Evolutionary conservation across 441 rosid species (phyloP).

Genomic region (Populus trichocarpa): DNA sequence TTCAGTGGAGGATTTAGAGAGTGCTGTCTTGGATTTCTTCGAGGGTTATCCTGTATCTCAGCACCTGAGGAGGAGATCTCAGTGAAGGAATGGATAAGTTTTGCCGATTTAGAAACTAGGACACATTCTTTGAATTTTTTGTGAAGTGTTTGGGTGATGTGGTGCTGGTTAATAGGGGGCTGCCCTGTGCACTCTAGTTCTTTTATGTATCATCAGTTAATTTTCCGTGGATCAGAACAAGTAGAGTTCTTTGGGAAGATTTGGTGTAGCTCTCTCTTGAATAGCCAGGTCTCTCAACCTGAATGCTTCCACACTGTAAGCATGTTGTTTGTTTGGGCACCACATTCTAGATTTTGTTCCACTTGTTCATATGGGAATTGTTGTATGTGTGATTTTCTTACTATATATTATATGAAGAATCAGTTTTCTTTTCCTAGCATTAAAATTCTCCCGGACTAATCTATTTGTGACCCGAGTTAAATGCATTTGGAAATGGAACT

Average conservation of each 20-base stretch:
- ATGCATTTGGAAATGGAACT: conserved; percentile 10
- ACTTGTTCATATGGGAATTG: conserved; percentile 51
- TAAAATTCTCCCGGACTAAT: not conserved
- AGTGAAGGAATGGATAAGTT: conserved; percentile 37
- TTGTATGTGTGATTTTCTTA: conserved; percentile 34
- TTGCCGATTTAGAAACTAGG: conserved; percentile 43
- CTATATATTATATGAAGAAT: conserved; percentile 29
- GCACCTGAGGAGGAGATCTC: conserved; percentile 75
- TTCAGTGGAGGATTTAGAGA: conserved; percentile 81
- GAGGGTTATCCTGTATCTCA: conserved; percentile 75
- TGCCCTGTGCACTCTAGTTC: conserved; percentile 22
- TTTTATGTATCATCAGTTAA: conserved; percentile 12
- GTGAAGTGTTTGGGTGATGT: conserved; percentile 39
- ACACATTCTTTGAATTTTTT: conserved; percentile 74
- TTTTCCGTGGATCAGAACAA: conserved; percentile 14
- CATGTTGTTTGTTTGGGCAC: conserved; percentile 37
- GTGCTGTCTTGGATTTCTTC: conserved; percentile 80
- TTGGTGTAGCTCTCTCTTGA: conserved; percentile 25
- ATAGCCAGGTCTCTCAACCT: conserved; percentile 32
- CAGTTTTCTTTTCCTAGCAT: conserved; percentile 15
- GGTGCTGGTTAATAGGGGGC: conserved; percentile 30
- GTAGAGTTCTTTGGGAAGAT: conserved; percentile 19
- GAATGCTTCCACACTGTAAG: conserved; percentile 58
- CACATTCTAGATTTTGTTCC: conserved; percentile 42
- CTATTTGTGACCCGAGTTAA: not conserved